A percentile compares a stretch with the other conserved stretches of the same genome.
Evolutionary conservation across 495 filamentous ascomycete genomes (phyloP).

Genomic region (Lichenothelia convexa): DNA sequence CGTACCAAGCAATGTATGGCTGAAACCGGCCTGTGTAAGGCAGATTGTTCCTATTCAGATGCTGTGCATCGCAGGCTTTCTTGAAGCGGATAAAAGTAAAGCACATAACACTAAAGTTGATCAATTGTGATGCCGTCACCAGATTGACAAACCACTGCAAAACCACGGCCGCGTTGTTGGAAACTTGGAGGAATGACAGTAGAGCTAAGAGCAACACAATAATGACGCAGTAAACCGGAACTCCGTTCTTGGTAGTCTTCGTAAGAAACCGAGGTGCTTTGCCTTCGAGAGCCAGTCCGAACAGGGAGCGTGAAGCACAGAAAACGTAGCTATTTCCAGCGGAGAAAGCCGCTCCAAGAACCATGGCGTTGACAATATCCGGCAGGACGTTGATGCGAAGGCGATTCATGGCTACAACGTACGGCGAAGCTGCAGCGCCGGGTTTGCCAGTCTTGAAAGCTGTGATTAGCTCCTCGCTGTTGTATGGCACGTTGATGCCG

Average conservation of each 20-base stretch:
- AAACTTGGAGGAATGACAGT: constrained; percentile 55
- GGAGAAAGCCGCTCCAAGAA: constrained; percentile 17
- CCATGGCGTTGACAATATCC: constrained; percentile 20
- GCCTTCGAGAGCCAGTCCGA: constrained; percentile 18
- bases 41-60: constrained; percentile 39
- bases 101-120: constrained; percentile 55
- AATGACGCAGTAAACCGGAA: constrained; percentile 39
- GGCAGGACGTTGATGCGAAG: constrained; percentile 14
- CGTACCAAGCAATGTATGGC: constrained; percentile 55
- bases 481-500: constrained; percentile 19
- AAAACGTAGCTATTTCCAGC: constrained; percentile 20
- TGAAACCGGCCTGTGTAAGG: constrained; percentile 50
- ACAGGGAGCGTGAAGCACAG: constrained; percentile 19
- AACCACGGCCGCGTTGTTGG: constrained; percentile 45
- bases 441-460: constrained; percentile 11
- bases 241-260: constrained; percentile 34
- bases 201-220: constrained; percentile 45
- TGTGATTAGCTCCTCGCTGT: constrained; percentile 12
- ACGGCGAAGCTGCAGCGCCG: constrained; percentile 17
- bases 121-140: constrained; percentile 52
- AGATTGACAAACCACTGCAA: constrained; percentile 57
- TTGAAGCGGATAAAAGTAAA: constrained; percentile 60
- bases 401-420: constrained; percentile 18
- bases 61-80: constrained; percentile 48
- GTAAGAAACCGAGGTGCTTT: constrained; percentile 16